A percentile compares a stretch with the other conserved stretches of the same genome.
Evolutionary conservation across 352 stramenopile species (phyloP).

Genomic region (Bremia lactucae): DNA sequence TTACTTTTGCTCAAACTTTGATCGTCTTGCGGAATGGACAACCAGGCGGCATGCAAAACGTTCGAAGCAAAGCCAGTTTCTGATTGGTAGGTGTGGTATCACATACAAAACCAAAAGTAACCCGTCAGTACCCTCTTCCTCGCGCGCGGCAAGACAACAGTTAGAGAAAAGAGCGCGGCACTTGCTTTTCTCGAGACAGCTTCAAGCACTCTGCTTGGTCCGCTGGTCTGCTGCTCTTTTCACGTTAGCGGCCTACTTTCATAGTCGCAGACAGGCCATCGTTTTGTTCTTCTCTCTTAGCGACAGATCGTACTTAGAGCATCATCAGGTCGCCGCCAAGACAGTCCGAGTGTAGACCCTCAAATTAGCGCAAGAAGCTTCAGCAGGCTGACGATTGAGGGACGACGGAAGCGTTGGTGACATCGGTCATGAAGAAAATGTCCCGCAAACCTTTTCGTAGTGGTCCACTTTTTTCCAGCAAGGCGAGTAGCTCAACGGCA

Average conservation of each 20-base stretch:
- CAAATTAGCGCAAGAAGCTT: not conserved
- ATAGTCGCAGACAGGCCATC: constrained; percentile 6
- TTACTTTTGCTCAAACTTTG: too few relatives aligned
- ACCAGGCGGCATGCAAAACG: not conserved
- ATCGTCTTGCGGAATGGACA: too few relatives aligned
- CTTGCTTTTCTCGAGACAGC: not conserved
- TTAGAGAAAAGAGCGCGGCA: constrained; percentile 1
- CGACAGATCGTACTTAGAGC: constrained; percentile 10
- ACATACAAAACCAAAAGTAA: not conserved
- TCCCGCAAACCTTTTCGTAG: constrained; percentile 56
- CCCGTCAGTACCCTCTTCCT: constrained; percentile 2
- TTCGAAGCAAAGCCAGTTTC: not conserved
- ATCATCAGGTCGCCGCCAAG: constrained; percentile 2
- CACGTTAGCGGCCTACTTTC: constrained; percentile 3
- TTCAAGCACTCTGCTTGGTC: not conserved
- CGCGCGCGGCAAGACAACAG: constrained; percentile 3
- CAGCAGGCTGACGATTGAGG: not conserved
- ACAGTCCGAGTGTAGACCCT: constrained; percentile 10
- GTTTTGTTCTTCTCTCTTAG: constrained; percentile 4
- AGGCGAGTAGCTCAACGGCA: constrained; percentile 10
- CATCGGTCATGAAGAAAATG: constrained; percentile 55
- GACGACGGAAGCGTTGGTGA: constrained; percentile 14
- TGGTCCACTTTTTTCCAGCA: constrained; percentile 30
- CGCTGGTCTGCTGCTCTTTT: not conserved
- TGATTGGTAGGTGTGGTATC: not conserved